phyloP scores from a whole-genome alignment of 345 rosid genomes.

The Camelina hispida region DNA sequence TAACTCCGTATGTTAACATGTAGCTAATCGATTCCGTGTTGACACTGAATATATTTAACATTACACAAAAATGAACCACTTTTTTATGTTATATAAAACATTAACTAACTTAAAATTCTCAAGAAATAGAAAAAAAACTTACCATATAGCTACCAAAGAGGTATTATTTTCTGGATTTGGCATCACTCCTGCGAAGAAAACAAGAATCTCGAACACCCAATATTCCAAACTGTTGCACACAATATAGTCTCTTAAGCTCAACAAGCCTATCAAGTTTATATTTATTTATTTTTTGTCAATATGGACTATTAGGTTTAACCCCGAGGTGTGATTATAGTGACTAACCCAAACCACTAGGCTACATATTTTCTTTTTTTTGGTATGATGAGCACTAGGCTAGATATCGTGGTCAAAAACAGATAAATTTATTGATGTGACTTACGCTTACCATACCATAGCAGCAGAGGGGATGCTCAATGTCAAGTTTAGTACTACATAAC shows the following conservation, averaged over 20 bases:
- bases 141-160: constrained; percentile 83
- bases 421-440: constrained; percentile 33
- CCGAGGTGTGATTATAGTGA: background rate
- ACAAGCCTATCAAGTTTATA: background rate
- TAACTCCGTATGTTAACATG: constrained; percentile 73
- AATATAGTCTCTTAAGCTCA: constrained; percentile 21
- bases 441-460: constrained; percentile 85
- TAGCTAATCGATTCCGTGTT: constrained; percentile 65
- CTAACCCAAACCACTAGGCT: background rate
- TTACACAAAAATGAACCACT: background rate
- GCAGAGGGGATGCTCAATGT: constrained; percentile 71
- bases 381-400: too few relatives aligned
- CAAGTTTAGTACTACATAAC: constrained; percentile 44
- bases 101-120: background rate
- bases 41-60: constrained; percentile 45
- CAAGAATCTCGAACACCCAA: constrained; percentile 86
- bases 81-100: background rate
- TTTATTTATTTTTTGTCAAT: background rate
- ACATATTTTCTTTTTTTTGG: too few relatives aligned
- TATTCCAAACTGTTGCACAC: constrained; percentile 59
- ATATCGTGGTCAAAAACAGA: too few relatives aligned
- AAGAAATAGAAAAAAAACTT: background rate
- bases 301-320: background rate
- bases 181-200: constrained; percentile 76
- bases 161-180: constrained; percentile 60